Evolutionary conservation across 1,284 basidiomycete genomes (phyloP).

Genomic region (Trametes polyzona): DNA sequence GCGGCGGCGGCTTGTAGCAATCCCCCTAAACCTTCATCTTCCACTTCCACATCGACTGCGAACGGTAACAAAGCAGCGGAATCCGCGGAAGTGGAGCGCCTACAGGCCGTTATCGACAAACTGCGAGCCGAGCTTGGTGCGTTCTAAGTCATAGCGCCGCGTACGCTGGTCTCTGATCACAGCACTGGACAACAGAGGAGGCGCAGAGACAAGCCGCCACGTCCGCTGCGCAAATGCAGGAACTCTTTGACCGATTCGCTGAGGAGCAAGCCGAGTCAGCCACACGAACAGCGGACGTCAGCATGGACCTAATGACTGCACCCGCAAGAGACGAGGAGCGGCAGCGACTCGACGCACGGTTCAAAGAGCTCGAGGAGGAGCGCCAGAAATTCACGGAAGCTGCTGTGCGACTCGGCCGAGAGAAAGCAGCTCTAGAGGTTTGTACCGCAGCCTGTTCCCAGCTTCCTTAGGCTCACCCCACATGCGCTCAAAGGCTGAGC

Average conservation of each 20-base stretch:
- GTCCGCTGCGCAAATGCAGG: slow-evolving; percentile 42
- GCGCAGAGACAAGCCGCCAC: slow-evolving; percentile 49
- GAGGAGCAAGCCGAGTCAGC: slow-evolving; percentile 40
- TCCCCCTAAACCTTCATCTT: slow-evolving; percentile 10
- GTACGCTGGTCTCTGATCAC: neutral
- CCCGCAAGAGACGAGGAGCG: slow-evolving; percentile 56
- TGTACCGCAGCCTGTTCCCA: too few species aligned
- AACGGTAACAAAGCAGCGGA: slow-evolving; percentile 5
- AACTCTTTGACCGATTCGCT: slow-evolving; percentile 55
- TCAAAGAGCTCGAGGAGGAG: slow-evolving; percentile 67
- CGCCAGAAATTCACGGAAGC: slow-evolving; percentile 68
- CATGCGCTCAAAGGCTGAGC: slow-evolving; percentile 53
- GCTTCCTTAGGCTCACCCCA: too few species aligned
- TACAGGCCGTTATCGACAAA: slow-evolving; percentile 31
- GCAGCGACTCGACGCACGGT: slow-evolving; percentile 53
- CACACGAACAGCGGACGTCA: slow-evolving; percentile 40
- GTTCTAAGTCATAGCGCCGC: neutral
- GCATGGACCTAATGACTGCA: slow-evolving; percentile 54
- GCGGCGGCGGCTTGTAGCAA: neutral
- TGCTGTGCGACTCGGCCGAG: slow-evolving; percentile 63
- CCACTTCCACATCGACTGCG: neutral
- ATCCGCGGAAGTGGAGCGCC: slow-evolving; percentile 25
- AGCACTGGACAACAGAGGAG: slow-evolving; percentile 51
- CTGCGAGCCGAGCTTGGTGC: slow-evolving; percentile 64
- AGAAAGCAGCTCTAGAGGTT: slow-evolving; percentile 73